Percentiles rank a stretch among this genome's conserved stretches.
phyloP scores from a whole-genome alignment of 495 filamentous ascomycete genomes.

The Penicillium alfredii region DNA sequence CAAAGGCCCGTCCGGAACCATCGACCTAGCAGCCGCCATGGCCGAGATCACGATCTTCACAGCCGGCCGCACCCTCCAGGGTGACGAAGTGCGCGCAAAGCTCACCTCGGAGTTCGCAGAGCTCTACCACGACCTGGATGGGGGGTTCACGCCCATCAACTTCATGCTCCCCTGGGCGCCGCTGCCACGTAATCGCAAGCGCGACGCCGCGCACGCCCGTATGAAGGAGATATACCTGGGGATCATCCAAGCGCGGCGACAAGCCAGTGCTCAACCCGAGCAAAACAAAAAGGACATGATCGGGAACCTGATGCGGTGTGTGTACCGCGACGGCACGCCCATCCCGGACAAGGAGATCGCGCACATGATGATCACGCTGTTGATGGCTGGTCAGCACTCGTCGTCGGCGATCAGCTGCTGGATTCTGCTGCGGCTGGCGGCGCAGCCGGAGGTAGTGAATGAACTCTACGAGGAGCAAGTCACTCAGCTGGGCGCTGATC shows the following conservation, averaged over 20 bases:
- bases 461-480: slow-evolving; percentile 73
- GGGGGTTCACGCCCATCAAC: slow-evolving; percentile 78
- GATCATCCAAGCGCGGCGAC: slow-evolving; percentile 63
- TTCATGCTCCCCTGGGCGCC: slow-evolving; percentile 83
- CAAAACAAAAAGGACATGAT: slow-evolving; percentile 61
- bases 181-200: slow-evolving; percentile 75
- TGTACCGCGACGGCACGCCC: slow-evolving; percentile 65
- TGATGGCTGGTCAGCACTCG: slow-evolving; percentile 88
- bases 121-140: slow-evolving; percentile 77
- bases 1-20: slow-evolving; percentile 57
- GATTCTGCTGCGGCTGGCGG: slow-evolving; percentile 75
- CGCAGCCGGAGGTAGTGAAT: slow-evolving; percentile 64
- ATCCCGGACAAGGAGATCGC: slow-evolving; percentile 77
- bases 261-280: slow-evolving; percentile 22
- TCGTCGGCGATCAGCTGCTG: slow-evolving; percentile 75
- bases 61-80: slow-evolving; percentile 72
- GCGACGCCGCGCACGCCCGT: slow-evolving; percentile 67
- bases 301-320: slow-evolving; percentile 72
- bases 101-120: slow-evolving; percentile 61
- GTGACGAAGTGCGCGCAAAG: slow-evolving; percentile 69
- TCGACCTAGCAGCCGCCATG: slow-evolving; percentile 64
- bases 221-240: slow-evolving; percentile 74
- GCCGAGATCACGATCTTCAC: slow-evolving; percentile 84
- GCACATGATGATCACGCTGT: slow-evolving; percentile 86
- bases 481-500: slow-evolving; percentile 52